Conservation (phyloP, 768 basidiomycete genomes). For the Naganishia friedmannii region DNA sequence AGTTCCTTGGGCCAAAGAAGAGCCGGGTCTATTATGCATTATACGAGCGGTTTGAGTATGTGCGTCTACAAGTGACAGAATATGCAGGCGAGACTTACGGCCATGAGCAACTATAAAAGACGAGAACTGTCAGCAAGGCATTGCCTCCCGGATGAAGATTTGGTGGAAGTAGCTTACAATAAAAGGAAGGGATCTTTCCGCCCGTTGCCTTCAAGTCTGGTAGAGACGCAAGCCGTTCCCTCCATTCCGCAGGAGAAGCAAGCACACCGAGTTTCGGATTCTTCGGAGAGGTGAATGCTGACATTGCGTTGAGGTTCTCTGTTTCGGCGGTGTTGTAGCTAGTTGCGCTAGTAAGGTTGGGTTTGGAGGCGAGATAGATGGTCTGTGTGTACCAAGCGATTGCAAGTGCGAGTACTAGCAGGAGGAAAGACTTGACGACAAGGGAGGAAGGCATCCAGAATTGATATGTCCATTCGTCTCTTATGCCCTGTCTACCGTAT, state of each 20-base stretch:
- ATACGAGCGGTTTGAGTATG: not conserved
- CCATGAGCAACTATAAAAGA: constrained; percentile 6
- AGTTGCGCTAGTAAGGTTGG: too few relatives aligned
- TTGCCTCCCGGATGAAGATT: too few relatives aligned
- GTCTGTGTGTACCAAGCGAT: constrained; percentile 10
- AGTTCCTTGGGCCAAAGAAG: constrained; percentile 6
- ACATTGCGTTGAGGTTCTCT: too few relatives aligned
- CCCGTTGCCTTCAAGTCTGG: constrained; percentile 5
- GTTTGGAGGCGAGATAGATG: not conserved
- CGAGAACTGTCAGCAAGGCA: not conserved
- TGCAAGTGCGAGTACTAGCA: not conserved
- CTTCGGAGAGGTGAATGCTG: not conserved
- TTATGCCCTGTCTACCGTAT: not conserved
- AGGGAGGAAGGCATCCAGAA: constrained; percentile 7
- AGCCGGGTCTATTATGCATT: not conserved
- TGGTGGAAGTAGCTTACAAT: not conserved
- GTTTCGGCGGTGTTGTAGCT: too few relatives aligned
- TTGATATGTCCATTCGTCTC: not conserved
- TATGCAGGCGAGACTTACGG: not conserved
- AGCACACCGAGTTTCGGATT: constrained; percentile 16
- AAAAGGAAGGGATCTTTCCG: constrained; percentile 21
- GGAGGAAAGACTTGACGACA: constrained; percentile 3
- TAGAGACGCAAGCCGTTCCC: not conserved
- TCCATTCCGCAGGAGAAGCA: constrained; percentile 18
- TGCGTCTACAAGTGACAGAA: not conserved